Conservation (phyloP, 352 stramenopile species). For the Paralagenidium karlingii region DNA sequence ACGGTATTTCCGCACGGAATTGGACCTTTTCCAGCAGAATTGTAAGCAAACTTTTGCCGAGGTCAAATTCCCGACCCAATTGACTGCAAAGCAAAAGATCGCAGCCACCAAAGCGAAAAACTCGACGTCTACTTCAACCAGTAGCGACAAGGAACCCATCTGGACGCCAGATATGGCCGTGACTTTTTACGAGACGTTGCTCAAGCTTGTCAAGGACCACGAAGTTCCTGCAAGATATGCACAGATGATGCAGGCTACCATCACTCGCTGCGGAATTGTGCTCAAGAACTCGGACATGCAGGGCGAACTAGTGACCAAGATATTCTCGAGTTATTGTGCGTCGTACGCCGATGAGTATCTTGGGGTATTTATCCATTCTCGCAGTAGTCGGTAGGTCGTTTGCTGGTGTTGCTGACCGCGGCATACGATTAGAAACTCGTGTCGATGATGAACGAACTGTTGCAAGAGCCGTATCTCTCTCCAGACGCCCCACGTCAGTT, state of each 20-base stretch:
- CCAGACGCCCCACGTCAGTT: conserved; percentile 47
- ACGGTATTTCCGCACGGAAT: conserved; percentile 47
- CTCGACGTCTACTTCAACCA: no score
- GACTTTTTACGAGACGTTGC: conserved; percentile 36
- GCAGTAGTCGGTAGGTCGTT: background rate
- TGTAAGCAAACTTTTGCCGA: conserved; percentile 23
- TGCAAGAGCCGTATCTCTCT: conserved; percentile 51
- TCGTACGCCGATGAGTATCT: conserved; percentile 59
- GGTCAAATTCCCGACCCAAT: conserved; percentile 39
- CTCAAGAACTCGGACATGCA: conserved; percentile 53
- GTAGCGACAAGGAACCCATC: no score
- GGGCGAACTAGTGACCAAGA: conserved; percentile 49
- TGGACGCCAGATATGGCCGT: conserved; percentile 12
- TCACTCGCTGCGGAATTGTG: conserved; percentile 44
- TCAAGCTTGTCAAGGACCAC: conserved; percentile 31
- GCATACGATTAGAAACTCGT: conserved; percentile 52
- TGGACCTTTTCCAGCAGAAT: conserved; percentile 39
- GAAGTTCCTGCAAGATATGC: conserved; percentile 18
- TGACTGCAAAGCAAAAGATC: conserved; percentile 19
- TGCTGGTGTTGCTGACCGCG: no score
- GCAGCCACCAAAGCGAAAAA: conserved; percentile 19
- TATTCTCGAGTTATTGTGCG: conserved; percentile 43
- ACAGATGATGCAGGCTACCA: conserved; percentile 20
- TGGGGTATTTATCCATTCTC: conserved; percentile 16
- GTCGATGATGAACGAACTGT: conserved; percentile 31